phyloP scores from a whole-genome alignment of 345 rosid genomes.

The Arabidopsis thaliana region TAIR10.1 NC_003074.8:8430501-8431000 shows the following conservation, averaged over 20 bases:
- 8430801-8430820: slow-evolving; percentile 61
- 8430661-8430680: slow-evolving; percentile 69
- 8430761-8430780: slow-evolving; percentile 76
- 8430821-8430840: neutral
- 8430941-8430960: slow-evolving; percentile 66
- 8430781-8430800: slow-evolving; percentile 66
- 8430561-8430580: slow-evolving; percentile 39
- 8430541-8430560: slow-evolving; percentile 96
- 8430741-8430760: slow-evolving; percentile 80
- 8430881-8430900: slow-evolving; percentile 92
- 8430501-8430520: slow-evolving; percentile 17
- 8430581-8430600: neutral
- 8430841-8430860: neutral
- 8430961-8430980: slow-evolving; percentile 92
- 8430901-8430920: slow-evolving; percentile 73
- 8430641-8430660: slow-evolving; percentile 57
- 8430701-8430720: slow-evolving; percentile 65
- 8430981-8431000: slow-evolving; percentile 47
- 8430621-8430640: neutral
- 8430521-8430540: slow-evolving; percentile 80
- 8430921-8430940: slow-evolving; percentile 50
- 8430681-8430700: slow-evolving; percentile 58
- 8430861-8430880: slow-evolving; percentile 43
- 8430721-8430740: slow-evolving; percentile 75
- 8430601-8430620: neutral